Conservation (phyloP, 495 filamentous ascomycete genomes). For the Penicillium turbatum region DNA sequence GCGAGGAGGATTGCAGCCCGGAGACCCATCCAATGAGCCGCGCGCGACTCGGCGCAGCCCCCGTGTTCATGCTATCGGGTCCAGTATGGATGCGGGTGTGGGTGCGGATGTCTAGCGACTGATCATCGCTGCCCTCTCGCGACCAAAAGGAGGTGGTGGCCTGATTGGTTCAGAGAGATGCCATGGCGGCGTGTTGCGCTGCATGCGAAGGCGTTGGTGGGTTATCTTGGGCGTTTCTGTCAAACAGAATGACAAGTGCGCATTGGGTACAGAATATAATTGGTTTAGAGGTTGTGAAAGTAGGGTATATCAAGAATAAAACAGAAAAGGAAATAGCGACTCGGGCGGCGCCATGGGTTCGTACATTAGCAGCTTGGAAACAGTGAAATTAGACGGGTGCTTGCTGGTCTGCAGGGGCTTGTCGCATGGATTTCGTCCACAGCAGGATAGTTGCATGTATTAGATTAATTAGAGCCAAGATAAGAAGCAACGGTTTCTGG, state of each 20-base stretch:
- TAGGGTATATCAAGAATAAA: background rate
- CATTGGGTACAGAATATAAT: background rate
- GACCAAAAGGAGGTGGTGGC: background rate
- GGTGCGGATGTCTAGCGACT: background rate
- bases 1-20: background rate
- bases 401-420: background rate
- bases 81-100: background rate
- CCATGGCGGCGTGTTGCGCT: background rate
- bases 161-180: background rate
- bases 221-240: background rate
- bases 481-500: background rate
- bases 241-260: background rate
- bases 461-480: background rate
- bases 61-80: background rate
- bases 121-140: background rate
- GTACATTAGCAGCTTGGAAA: background rate
- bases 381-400: background rate
- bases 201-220: slow-evolving; percentile 2
- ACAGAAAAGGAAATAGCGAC: background rate
- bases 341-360: background rate
- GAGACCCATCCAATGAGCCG: background rate
- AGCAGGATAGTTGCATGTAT: background rate
- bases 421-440: background rate
- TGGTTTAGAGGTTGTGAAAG: background rate
- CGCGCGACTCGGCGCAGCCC: background rate